Conservation (phyloP, 2,329 filamentous ascomycete genomes). For the Talaromyces sp. region DNA sequence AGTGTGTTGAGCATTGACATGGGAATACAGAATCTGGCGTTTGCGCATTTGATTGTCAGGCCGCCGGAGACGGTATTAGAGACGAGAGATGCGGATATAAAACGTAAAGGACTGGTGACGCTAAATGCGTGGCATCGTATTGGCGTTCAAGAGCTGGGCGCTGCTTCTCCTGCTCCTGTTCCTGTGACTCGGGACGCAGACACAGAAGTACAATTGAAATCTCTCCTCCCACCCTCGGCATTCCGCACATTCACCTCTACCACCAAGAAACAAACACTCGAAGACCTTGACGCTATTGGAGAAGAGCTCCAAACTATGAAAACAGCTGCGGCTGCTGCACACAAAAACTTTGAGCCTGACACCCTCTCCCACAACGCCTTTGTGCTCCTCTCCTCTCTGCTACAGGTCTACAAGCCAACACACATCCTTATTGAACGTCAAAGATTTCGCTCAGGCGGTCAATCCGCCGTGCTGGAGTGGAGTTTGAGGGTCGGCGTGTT, state of each 20-base stretch:
- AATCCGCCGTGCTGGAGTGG: constrained; percentile 70
- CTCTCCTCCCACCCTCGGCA: constrained; percentile 3
- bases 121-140: constrained; percentile 45
- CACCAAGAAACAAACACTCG: background rate
- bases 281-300: background rate
- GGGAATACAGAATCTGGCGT: constrained; percentile 78
- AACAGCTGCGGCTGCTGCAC: background rate
- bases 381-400: constrained; percentile 49
- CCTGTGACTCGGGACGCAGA: background rate
- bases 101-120: constrained; percentile 18
- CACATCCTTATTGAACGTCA: constrained; percentile 69
- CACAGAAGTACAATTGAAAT: background rate
- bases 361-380: constrained; percentile 56
- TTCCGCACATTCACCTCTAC: constrained; percentile 11
- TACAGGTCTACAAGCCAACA: constrained; percentile 55
- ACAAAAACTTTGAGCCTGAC: constrained; percentile 49
- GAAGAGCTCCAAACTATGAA: background rate
- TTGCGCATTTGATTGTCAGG: constrained; percentile 56
- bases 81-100: constrained; percentile 19
- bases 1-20: constrained; percentile 76
- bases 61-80: background rate
- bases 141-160: constrained; percentile 29
- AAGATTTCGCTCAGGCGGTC: constrained; percentile 62
- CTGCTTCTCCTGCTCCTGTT: background rate
- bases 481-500: constrained; percentile 77